Percentiles rank a stretch among this genome's conserved stretches.
Conservation (phyloP, 305 asterid species). For the Solanum aculeatissimum region DNA sequence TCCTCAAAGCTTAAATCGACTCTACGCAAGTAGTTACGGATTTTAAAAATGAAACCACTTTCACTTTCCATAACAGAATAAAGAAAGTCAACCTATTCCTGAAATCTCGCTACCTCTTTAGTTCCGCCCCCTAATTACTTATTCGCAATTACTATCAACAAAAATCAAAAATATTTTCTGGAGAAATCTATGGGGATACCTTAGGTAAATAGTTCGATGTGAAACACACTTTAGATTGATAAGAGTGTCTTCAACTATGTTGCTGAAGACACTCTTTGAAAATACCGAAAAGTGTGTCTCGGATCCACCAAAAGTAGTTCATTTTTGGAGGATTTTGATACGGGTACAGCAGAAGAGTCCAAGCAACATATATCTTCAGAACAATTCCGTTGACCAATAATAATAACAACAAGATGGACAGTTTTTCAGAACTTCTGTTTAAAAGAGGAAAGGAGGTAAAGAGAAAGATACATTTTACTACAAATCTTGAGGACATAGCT, state of each 20-base stretch:
- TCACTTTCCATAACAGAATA: not conserved
- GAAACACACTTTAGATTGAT: not conserved
- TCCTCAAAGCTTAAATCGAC: not conserved
- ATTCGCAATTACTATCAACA: not conserved
- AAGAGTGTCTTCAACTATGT: not conserved
- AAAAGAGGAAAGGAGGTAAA: not conserved
- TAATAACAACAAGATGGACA: not conserved
- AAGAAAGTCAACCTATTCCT: not conserved
- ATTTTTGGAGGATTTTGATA: not conserved
- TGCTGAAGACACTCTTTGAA: not conserved
- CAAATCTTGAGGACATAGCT: not conserved
- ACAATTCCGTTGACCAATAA: not conserved
- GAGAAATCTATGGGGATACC: not conserved
- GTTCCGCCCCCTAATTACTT: not conserved
- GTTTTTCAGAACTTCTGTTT: not conserved
- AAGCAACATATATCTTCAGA: not conserved
- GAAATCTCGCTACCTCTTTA: not conserved
- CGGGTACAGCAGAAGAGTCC: not conserved
- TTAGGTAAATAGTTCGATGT: not conserved
- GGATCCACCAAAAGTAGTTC: not conserved
- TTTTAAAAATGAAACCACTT: not conserved
- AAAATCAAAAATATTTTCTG: not conserved
- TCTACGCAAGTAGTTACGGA: not conserved
- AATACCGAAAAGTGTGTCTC: not conserved
- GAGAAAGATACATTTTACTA: not conserved